A percentile compares a stretch with the other conserved stretches of the same genome.
Evolutionary conservation across 2,329 filamentous ascomycete genomes (phyloP).

Genomic region (Thielaviopsis populi): DNA sequence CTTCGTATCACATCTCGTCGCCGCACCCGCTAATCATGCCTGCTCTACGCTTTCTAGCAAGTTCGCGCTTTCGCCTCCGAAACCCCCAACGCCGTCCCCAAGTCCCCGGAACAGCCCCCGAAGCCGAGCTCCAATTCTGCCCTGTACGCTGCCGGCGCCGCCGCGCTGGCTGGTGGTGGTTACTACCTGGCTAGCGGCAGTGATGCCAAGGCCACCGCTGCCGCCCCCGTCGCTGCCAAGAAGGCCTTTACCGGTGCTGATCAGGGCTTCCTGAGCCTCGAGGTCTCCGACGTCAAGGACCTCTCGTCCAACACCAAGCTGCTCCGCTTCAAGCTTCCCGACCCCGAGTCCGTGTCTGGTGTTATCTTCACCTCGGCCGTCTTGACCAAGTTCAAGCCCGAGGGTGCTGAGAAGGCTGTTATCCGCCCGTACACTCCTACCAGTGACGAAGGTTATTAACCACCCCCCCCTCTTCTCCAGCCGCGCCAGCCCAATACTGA

Average conservation of each 20-base stretch:
- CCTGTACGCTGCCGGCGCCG: slow-evolving; percentile 46
- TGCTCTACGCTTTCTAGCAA: slow-evolving; percentile 25
- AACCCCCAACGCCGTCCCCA: slow-evolving; percentile 38
- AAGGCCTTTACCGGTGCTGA: slow-evolving; percentile 63
- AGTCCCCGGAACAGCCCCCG: slow-evolving; percentile 29
- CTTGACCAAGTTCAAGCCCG: slow-evolving; percentile 79
- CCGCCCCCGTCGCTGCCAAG: slow-evolving; percentile 24
- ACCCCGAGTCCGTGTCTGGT: slow-evolving; percentile 71
- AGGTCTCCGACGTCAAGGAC: slow-evolving; percentile 60
- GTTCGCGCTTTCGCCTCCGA: slow-evolving; percentile 37
- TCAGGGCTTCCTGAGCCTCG: slow-evolving; percentile 73
- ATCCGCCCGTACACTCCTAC: slow-evolving; percentile 87
- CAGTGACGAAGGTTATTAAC: slow-evolving; percentile 56
- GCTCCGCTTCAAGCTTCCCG: slow-evolving; percentile 74
- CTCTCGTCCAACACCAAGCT: slow-evolving; percentile 94
- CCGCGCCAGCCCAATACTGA: background rate
- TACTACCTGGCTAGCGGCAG: slow-evolving; percentile 43
- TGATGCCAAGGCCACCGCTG: slow-evolving; percentile 31
- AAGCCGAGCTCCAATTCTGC: slow-evolving; percentile 44
- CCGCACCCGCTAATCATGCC: background rate
- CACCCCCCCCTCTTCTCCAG: background rate
- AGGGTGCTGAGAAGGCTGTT: slow-evolving; percentile 68
- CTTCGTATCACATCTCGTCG: background rate
- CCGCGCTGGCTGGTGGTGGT: slow-evolving; percentile 40
- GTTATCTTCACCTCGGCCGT: slow-evolving; percentile 71